phyloP scores from a whole-genome alignment of 1,139 yeast genomes.

The Lodderomyces margitis region DNA sequence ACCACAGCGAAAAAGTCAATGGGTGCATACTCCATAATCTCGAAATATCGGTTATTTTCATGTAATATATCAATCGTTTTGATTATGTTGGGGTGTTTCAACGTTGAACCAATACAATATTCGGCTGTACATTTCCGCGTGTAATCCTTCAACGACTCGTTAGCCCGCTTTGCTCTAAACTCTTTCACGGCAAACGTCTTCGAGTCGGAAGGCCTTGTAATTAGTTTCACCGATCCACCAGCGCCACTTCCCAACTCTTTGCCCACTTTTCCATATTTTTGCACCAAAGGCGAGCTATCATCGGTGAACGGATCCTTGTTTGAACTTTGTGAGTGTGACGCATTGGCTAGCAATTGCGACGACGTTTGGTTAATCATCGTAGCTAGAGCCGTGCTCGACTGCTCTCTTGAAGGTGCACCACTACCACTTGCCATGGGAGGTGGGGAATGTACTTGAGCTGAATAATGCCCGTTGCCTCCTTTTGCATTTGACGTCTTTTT shows the following conservation, averaged over 20 bases:
- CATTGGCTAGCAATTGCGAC: constrained; percentile 40
- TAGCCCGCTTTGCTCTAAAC: constrained; percentile 80
- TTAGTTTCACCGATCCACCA: constrained; percentile 91
- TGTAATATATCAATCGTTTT: constrained; percentile 91
- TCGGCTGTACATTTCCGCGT: constrained; percentile 96
- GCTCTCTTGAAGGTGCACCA: constrained; percentile 29
- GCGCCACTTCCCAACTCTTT: constrained; percentile 95
- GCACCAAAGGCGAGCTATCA: constrained; percentile 65
- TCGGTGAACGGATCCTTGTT: constrained; percentile 45
- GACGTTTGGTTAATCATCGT: constrained; percentile 46
- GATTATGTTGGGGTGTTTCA: constrained; percentile 90
- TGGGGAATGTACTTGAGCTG: neutral
- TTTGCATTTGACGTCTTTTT: constrained; percentile 24
- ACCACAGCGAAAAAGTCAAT: constrained; percentile 96
- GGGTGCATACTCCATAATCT: constrained; percentile 97
- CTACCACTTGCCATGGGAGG: constrained; percentile 6
- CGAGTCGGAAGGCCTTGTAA: constrained; percentile 76
- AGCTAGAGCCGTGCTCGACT: constrained; percentile 42
- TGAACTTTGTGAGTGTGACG: constrained; percentile 26
- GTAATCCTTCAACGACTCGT: constrained; percentile 85
- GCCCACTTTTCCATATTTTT: constrained; percentile 87
- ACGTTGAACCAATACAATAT: constrained; percentile 93
- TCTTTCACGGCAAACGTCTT: constrained; percentile 96
- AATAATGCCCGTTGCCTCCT: neutral
- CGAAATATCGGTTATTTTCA: constrained; percentile 82